These are phyloP conservation scores for Pseudisothecium myosuroides DNA, from an alignment of 225 moss, liverwort and hornwort species.

Conservation along the genomic window DNA sequence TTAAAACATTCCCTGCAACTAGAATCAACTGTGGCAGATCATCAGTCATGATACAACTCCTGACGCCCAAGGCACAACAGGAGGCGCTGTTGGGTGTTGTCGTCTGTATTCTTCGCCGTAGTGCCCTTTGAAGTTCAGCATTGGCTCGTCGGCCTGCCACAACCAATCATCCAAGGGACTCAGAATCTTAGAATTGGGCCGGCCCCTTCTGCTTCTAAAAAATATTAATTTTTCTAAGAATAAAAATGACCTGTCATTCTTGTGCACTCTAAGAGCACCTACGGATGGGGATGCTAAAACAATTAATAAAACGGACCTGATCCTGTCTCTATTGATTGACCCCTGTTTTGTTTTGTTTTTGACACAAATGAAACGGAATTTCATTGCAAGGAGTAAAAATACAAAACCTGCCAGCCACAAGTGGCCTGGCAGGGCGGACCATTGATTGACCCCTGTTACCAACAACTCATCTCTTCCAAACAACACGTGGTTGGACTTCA, in stretches of 20 bases:
- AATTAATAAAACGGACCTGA: neutral
- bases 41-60: slow-evolving; percentile 41
- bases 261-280: neutral
- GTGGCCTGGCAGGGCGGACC: no score
- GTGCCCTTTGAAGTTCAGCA: slow-evolving; percentile 60
- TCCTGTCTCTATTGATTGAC: neutral
- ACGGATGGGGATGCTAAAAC: neutral
- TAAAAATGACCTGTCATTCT: neutral
- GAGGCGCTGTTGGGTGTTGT: slow-evolving; percentile 56
- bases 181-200: neutral
- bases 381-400: no score
- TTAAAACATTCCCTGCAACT: neutral
- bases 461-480: neutral
- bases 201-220: neutral
- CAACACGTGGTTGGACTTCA: neutral
- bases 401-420: no score
- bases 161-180: neutral
- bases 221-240: neutral
- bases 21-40: neutral
- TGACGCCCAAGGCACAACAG: slow-evolving; percentile 71
- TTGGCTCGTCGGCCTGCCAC: slow-evolving; percentile 49
- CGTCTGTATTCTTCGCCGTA: slow-evolving; percentile 56
- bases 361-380: no score
- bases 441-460: neutral
- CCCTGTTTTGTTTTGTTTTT: no score